phyloP scores from a whole-genome alignment of 2,329 filamentous ascomycete species.

The Coniella vitis region DNA sequence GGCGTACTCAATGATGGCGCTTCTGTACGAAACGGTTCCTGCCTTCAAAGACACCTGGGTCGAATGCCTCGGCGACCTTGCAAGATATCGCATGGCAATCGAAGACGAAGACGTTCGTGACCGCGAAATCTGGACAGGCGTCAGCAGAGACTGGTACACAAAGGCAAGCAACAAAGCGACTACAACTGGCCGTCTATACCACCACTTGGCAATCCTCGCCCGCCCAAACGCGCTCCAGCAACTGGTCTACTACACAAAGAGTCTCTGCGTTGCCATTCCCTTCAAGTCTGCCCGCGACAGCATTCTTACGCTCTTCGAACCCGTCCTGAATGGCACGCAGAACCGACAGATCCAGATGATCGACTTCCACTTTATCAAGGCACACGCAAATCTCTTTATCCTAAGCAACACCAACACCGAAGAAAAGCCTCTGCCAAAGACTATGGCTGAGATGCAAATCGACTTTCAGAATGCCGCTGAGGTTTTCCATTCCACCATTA shows the following conservation, averaged over 20 bases:
- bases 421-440: conserved; percentile 5
- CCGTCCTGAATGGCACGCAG: conserved; percentile 33
- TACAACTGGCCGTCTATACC: conserved; percentile 71
- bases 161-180: conserved; percentile 74
- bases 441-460: conserved; percentile 24
- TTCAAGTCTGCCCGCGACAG: conserved; percentile 60
- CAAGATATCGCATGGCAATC: conserved; percentile 78
- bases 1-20: conserved; percentile 82
- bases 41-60: conserved; percentile 86
- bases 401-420: conserved; percentile 8
- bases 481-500: conserved; percentile 47
- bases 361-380: conserved; percentile 56
- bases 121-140: conserved; percentile 72
- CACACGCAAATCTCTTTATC: conserved; percentile 56
- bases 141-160: conserved; percentile 78
- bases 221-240: conserved; percentile 64
- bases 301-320: conserved; percentile 37
- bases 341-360: conserved; percentile 31
- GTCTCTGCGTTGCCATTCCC: conserved; percentile 59
- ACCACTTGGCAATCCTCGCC: conserved; percentile 77
- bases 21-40: conserved; percentile 79
- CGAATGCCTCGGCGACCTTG: conserved; percentile 84
- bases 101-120: conserved; percentile 74
- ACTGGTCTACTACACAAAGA: conserved; percentile 65
- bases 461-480: conserved; percentile 1